Evolutionary conservation across 106 monocot species (phyloP).

Genomic region (Dendrobium catenatum): DNA sequence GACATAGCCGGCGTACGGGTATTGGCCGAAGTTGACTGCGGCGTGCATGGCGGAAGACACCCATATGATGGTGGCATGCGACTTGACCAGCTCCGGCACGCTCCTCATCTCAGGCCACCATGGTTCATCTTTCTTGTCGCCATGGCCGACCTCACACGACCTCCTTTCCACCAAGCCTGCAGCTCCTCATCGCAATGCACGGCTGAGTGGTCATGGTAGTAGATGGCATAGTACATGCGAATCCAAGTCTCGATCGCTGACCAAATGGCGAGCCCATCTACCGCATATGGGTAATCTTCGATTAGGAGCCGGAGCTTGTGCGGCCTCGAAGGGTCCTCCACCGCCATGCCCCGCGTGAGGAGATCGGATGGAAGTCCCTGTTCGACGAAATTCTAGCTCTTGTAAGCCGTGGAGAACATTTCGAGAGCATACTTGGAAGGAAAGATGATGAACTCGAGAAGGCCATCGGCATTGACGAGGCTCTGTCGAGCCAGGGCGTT

Average conservation of each 20-base stretch:
- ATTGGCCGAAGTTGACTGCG: conserved; percentile 48
- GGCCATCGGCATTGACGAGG: conserved; percentile 46
- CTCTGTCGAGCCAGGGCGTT: conserved; percentile 60
- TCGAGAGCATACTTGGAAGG: conserved; percentile 7
- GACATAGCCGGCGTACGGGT: conserved; percentile 56
- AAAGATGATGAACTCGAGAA: conserved; percentile 43
- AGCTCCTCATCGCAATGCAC: conserved; percentile 44
- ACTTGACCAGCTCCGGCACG: conserved; percentile 12
- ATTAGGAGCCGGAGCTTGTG: conserved; percentile 34
- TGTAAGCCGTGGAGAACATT: no score
- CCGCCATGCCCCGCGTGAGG: conserved; percentile 45
- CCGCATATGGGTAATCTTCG: conserved; percentile 64
- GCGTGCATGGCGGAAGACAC: conserved; percentile 38
- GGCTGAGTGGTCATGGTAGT: conserved; percentile 15
- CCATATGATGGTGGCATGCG: conserved; percentile 54
- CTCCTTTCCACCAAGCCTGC: conserved; percentile 52
- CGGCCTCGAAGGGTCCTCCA: conserved; percentile 34
- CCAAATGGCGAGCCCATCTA: conserved; percentile 56
- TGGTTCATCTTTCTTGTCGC: conserved; percentile 25
- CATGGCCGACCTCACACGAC: conserved; percentile 47
- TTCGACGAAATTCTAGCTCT: no score
- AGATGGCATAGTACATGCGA: conserved; percentile 10
- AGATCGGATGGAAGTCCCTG: conserved; percentile 21
- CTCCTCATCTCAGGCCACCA: conserved; percentile 51
- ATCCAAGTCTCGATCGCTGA: conserved; percentile 49